Percentiles rank a stretch among this genome's conserved stretches.
Evolutionary conservation across 2,329 filamentous ascomycete species (phyloP).

Genomic region (Huntiella bhutanensis): DNA sequence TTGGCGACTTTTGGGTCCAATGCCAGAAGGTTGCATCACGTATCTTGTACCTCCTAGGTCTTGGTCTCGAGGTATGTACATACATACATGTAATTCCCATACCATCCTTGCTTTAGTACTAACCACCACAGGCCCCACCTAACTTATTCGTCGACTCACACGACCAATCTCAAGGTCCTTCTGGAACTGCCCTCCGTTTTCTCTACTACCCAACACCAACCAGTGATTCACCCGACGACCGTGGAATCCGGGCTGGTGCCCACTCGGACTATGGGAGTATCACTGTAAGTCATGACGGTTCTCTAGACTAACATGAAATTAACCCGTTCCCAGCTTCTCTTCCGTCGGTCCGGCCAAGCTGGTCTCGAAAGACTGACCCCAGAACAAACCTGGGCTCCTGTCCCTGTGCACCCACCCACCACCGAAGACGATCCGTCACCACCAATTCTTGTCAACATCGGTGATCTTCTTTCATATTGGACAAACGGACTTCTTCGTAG

Average conservation of each 20-base stretch:
- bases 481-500: slow-evolving; percentile 72
- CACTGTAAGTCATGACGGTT: slow-evolving; percentile 20
- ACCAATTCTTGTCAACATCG: slow-evolving; percentile 67
- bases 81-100: slow-evolving; percentile 13
- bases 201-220: slow-evolving; percentile 49
- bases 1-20: slow-evolving; percentile 46
- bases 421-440: slow-evolving; percentile 39
- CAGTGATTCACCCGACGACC: slow-evolving; percentile 15
- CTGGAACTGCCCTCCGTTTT: slow-evolving; percentile 45
- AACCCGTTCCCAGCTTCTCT: slow-evolving; percentile 37
- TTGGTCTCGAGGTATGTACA: slow-evolving; percentile 44
- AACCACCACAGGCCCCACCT: slow-evolving; percentile 19
- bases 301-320: background rate
- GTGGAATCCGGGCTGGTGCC: slow-evolving; percentile 60
- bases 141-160: slow-evolving; percentile 38
- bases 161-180: slow-evolving; percentile 24
- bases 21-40: slow-evolving; percentile 57
- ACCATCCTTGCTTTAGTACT: slow-evolving; percentile 2
- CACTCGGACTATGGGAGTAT: slow-evolving; percentile 72
- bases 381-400: slow-evolving; percentile 37
- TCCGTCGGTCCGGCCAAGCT: slow-evolving; percentile 68
- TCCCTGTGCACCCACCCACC: slow-evolving; percentile 44
- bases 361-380: slow-evolving; percentile 65
- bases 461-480: slow-evolving; percentile 63
- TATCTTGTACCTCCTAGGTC: slow-evolving; percentile 58